A percentile compares a stretch with the other conserved stretches of the same genome.
Conservation (phyloP, 768 basidiomycete genomes). For the Mycena rebaudengoi region DNA sequence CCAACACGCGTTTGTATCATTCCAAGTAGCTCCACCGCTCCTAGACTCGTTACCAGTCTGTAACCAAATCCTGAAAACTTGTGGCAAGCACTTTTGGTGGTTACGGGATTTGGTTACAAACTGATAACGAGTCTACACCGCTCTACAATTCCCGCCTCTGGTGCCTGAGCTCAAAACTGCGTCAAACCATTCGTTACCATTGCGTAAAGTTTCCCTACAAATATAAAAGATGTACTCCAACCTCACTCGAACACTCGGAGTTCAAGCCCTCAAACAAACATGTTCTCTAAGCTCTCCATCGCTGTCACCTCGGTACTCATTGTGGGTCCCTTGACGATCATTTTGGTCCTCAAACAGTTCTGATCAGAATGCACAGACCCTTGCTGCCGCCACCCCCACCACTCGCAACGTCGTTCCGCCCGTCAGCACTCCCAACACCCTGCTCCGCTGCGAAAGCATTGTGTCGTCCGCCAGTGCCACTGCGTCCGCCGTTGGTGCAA, state of each 20-base stretch:
- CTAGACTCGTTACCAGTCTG: too few relatives aligned
- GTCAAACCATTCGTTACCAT: too few relatives aligned
- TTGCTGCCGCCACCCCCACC: neutral
- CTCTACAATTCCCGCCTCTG: too few relatives aligned
- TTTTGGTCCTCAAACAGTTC: too few relatives aligned
- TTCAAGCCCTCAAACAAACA: neutral
- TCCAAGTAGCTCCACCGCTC: too few relatives aligned
- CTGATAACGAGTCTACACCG: too few relatives aligned
- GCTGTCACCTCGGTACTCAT: neutral
- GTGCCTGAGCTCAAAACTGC: too few relatives aligned
- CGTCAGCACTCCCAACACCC: neutral
- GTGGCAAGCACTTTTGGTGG: too few relatives aligned
- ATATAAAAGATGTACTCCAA: neutral
- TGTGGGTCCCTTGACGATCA: neutral
- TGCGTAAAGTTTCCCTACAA: neutral
- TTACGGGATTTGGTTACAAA: too few relatives aligned
- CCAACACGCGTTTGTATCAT: too few relatives aligned
- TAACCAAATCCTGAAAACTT: too few relatives aligned
- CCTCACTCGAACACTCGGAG: conserved; percentile 8
- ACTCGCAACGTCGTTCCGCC: neutral
- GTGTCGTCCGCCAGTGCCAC: neutral
- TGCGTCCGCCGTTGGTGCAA: neutral
- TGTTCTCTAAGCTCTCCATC: conserved; percentile 3
- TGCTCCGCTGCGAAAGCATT: neutral
- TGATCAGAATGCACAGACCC: too few relatives aligned